Evolutionary conservation across 2,329 filamentous ascomycete species (phyloP).

Genomic region (Microdochium bolleyi): DNA sequence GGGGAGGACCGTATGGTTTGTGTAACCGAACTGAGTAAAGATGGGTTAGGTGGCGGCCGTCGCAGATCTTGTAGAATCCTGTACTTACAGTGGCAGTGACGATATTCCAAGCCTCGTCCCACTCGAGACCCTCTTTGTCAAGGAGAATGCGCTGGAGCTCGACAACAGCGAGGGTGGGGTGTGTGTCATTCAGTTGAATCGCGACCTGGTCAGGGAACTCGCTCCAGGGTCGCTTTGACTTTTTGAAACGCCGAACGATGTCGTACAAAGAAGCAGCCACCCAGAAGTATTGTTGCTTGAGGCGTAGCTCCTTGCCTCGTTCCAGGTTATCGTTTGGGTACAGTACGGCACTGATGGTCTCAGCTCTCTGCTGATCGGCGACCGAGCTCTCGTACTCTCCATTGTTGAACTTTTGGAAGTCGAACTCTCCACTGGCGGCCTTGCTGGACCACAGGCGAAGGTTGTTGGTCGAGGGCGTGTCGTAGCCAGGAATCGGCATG

Average conservation of each 20-base stretch:
- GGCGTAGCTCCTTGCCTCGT: conserved; percentile 87
- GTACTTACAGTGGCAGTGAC: conserved; percentile 56
- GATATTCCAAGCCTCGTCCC: conserved; percentile 87
- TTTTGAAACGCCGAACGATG: conserved; percentile 97
- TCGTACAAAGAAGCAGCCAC: conserved; percentile 93
- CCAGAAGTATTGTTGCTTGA: conserved; percentile 99
- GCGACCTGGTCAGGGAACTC: conserved; percentile 93
- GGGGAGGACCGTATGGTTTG: conserved; percentile 95
- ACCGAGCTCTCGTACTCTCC: conserved; percentile 98
- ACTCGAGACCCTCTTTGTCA: conserved; percentile 83
- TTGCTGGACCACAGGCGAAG: conserved; percentile 96
- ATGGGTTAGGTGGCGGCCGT: conserved; percentile 2
- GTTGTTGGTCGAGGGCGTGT: conserved; percentile 89
- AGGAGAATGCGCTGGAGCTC: conserved; percentile 90
- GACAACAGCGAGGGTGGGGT: conserved; percentile 92
- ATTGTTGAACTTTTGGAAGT: conserved; percentile 99
- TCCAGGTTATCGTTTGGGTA: conserved; percentile 98
- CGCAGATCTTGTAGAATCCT: background rate
- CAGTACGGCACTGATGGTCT: conserved; percentile 94
- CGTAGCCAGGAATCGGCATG: conserved; percentile 84
- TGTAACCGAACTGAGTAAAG: conserved; percentile 70
- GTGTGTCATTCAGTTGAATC: conserved; percentile 96
- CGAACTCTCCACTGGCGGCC: conserved; percentile 92
- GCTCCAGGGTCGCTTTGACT: conserved; percentile 82
- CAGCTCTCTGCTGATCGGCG: conserved; percentile 95